These are phyloP conservation scores for Pisolithus marmoratus DNA, from an alignment of 768 basidiomycete genomes.

Conservation along the genomic window DNA sequence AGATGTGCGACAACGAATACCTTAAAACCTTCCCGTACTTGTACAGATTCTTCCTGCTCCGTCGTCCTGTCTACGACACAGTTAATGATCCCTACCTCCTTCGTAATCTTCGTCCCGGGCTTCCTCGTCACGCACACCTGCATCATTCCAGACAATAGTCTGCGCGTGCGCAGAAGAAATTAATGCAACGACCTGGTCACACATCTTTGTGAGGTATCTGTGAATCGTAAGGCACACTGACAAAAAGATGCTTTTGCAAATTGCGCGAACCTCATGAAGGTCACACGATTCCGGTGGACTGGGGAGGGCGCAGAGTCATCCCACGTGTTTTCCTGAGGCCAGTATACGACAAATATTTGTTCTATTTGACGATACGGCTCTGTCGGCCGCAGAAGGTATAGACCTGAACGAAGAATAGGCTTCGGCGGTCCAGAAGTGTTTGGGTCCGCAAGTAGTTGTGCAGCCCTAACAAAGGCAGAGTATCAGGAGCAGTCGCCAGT, in stretches of 20 bases:
- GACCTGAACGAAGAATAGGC: constrained; percentile 39
- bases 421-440: neutral
- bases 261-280: constrained; percentile 51
- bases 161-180: constrained; percentile 44
- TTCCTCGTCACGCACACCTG: too few species aligned
- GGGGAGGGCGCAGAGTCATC: constrained; percentile 40
- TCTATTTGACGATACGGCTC: constrained; percentile 6
- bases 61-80: constrained; percentile 24
- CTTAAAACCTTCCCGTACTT: constrained; percentile 38
- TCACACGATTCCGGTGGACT: constrained; percentile 47
- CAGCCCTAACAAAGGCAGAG: constrained; percentile 1
- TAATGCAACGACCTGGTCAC: constrained; percentile 49
- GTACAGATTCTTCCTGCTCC: constrained; percentile 49
- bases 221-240: neutral
- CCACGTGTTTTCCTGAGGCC: constrained; percentile 61
- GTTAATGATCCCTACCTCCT: neutral
- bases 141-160: constrained; percentile 39
- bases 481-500: neutral
- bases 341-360: constrained; percentile 47
- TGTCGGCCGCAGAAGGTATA: constrained; percentile 35
- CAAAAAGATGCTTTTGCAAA: neutral
- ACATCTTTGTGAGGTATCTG: constrained; percentile 56
- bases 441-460: constrained; percentile 3
- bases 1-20: constrained; percentile 22
- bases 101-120: neutral